Percentiles rank a stretch among this genome's conserved stretches.
phyloP scores from a whole-genome alignment of 371 early-diverging fungal genomes.

The Modicella reniformis region DNA sequence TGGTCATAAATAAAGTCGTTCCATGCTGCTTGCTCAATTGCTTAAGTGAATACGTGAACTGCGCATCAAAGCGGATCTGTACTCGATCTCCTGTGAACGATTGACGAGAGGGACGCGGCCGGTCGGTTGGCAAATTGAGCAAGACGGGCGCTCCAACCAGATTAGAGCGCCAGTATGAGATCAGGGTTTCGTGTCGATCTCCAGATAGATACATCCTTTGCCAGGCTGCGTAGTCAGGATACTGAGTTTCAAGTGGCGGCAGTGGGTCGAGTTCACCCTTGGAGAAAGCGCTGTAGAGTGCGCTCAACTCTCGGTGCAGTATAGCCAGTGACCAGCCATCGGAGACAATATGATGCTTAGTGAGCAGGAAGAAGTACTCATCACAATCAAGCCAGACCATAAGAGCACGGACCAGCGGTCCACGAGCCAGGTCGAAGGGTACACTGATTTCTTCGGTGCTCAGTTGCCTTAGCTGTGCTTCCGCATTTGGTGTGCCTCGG shows the following conservation, averaged over 20 bases:
- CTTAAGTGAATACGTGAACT: constrained; percentile 7
- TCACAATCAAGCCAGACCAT: constrained; percentile 10
- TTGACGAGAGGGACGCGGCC: constrained; percentile 10
- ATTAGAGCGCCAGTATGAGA: neutral
- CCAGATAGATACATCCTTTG: constrained; percentile 10
- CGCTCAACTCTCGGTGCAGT: constrained; percentile 1
- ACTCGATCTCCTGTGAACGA: neutral
- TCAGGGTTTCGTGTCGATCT: constrained; percentile 3
- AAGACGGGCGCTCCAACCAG: constrained; percentile 7
- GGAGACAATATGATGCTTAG: constrained; percentile 13
- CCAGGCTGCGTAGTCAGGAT: constrained; percentile 26
- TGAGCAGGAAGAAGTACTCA: constrained; percentile 12
- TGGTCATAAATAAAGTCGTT: neutral
- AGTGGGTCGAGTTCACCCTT: neutral
- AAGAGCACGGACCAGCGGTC: constrained; percentile 11
- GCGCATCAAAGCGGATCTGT: constrained; percentile 2
- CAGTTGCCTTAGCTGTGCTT: neutral
- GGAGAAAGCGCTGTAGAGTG: constrained; percentile 4
- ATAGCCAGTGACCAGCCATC: constrained; percentile 18
- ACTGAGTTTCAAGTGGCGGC: constrained; percentile 12
- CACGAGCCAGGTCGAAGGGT: constrained; percentile 10
- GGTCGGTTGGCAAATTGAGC: constrained; percentile 9
- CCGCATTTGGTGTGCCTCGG: neutral
- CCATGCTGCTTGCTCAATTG: constrained; percentile 3
- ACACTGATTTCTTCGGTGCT: neutral